A percentile compares a stretch with the other conserved stretches of the same genome.
These are phyloP conservation scores for Apiotrichum veenhuisii DNA, from an alignment of 1,284 basidiomycete genomes.

Conservation along the genomic window DNA sequence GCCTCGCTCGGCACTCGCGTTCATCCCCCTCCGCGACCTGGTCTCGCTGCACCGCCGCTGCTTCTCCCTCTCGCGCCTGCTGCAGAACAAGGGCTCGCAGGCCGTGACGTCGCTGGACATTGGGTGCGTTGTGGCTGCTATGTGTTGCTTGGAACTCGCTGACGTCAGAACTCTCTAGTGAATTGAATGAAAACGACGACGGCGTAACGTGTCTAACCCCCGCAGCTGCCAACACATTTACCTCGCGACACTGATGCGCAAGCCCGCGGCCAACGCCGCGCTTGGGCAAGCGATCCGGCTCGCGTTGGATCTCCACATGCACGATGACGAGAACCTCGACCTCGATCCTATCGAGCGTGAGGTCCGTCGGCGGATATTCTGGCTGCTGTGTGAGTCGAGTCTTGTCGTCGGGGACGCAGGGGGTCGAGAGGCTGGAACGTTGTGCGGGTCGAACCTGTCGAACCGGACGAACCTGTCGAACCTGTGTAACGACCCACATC, in stretches of 20 bases:
- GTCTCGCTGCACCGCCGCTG: slow-evolving; percentile 26
- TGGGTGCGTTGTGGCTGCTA: neutral
- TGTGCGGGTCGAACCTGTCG: no score
- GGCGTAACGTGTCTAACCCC: neutral
- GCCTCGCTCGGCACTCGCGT: slow-evolving; percentile 25
- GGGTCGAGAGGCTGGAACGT: no score
- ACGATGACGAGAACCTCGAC: slow-evolving; percentile 20
- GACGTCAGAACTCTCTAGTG: slow-evolving; percentile 27
- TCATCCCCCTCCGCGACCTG: slow-evolving; percentile 23
- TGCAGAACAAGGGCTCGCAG: slow-evolving; percentile 21
- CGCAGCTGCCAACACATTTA: slow-evolving; percentile 34
- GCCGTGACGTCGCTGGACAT: slow-evolving; percentile 17
- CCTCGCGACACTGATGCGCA: slow-evolving; percentile 27
- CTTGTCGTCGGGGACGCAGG: no score
- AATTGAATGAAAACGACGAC: neutral
- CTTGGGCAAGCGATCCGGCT: slow-evolving; percentile 28
- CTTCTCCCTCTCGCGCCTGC: slow-evolving; percentile 16
- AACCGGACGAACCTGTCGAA: no score
- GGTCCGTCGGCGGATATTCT: slow-evolving; percentile 30
- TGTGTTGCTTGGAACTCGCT: no score
- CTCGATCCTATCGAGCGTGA: slow-evolving; percentile 28
- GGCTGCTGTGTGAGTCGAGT: slow-evolving; percentile 37
- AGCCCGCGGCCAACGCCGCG: slow-evolving; percentile 24
- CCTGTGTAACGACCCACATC: no score
- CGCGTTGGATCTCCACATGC: slow-evolving; percentile 20